These are phyloP conservation scores for Xylaria intraflava DNA, from an alignment of 495 filamentous ascomycete genomes.

Conservation along the genomic window DNA sequence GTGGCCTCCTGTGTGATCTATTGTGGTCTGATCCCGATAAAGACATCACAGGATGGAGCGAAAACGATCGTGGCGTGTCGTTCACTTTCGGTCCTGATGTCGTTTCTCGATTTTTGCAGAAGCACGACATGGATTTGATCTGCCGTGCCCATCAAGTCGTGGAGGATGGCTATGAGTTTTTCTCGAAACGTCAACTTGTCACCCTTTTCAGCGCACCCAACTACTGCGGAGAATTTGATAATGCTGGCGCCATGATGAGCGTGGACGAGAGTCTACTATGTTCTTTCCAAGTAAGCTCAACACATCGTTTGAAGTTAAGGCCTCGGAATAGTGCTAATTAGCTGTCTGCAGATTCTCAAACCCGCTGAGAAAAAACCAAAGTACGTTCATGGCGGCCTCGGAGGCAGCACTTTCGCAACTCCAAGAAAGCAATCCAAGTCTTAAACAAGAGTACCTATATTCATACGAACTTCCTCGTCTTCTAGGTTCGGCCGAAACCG, in stretches of 20 bases:
- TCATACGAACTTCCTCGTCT: constrained; percentile 76
- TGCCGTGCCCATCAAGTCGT: constrained; percentile 99
- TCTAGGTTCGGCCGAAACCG: constrained; percentile 88
- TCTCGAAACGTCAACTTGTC: constrained; percentile 95
- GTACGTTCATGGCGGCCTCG: constrained; percentile 91
- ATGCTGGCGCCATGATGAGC: constrained; percentile 99
- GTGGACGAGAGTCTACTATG: constrained; percentile 98
- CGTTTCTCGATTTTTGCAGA: constrained; percentile 95
- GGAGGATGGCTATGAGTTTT: constrained; percentile 99
- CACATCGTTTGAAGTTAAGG: neutral
- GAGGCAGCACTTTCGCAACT: constrained; percentile 80
- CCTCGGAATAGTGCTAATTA: neutral
- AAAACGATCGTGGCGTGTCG: constrained; percentile 96
- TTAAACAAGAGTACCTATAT: constrained; percentile 65
- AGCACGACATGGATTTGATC: constrained; percentile 99
- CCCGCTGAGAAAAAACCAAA: constrained; percentile 99
- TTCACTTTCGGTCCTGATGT: constrained; percentile 99
- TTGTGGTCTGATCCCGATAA: constrained; percentile 99
- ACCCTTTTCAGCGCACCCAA: constrained; percentile 98
- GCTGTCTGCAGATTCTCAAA: constrained; percentile 75
- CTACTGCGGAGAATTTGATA: constrained; percentile 99
- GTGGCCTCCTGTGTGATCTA: constrained; percentile 93
- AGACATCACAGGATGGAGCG: constrained; percentile 99
- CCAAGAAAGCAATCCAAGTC: constrained; percentile 87
- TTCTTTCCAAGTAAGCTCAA: constrained; percentile 85